Percentiles rank a stretch among this genome's conserved stretches.
Evolutionary conservation across 768 basidiomycete species (phyloP).

Genomic region (Boletus subparvulus): DNA sequence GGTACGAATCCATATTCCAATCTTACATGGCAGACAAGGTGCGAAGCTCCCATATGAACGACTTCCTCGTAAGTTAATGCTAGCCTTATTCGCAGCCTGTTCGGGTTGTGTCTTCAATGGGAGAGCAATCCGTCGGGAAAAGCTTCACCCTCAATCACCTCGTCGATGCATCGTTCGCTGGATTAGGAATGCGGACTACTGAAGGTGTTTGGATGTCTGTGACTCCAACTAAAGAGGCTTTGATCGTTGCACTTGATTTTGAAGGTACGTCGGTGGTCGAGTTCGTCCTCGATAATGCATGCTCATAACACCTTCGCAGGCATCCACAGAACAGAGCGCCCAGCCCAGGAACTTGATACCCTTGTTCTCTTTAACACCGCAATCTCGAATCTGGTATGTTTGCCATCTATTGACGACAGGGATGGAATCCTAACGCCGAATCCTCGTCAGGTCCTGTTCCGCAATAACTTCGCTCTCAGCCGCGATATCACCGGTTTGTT

Average conservation of each 20-base stretch:
- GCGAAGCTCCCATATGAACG: neutral
- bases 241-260: constrained; percentile 65
- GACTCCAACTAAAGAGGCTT: constrained; percentile 52
- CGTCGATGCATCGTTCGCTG: constrained; percentile 64
- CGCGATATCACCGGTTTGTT: constrained; percentile 63
- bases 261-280: constrained; percentile 43
- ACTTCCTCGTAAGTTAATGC: neutral
- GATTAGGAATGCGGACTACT: constrained; percentile 62
- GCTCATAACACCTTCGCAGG: constrained; percentile 34
- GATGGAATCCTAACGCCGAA: neutral
- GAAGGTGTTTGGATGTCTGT: constrained; percentile 69
- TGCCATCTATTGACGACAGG: neutral
- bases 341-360: constrained; percentile 57
- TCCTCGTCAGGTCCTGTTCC: constrained; percentile 52
- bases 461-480: constrained; percentile 63
- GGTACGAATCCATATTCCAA: constrained; percentile 64
- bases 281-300: constrained; percentile 1
- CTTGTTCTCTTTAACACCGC: constrained; percentile 66
- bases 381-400: constrained; percentile 56
- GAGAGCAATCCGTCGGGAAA: constrained; percentile 66
- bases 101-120: constrained; percentile 66
- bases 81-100: constrained; percentile 43
- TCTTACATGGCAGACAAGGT: constrained; percentile 62
- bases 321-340: constrained; percentile 62
- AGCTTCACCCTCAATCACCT: constrained; percentile 58